Evolutionary conservation across 2,329 filamentous ascomycete genomes (phyloP).

Genomic region (Colletotrichum melonis): DNA sequence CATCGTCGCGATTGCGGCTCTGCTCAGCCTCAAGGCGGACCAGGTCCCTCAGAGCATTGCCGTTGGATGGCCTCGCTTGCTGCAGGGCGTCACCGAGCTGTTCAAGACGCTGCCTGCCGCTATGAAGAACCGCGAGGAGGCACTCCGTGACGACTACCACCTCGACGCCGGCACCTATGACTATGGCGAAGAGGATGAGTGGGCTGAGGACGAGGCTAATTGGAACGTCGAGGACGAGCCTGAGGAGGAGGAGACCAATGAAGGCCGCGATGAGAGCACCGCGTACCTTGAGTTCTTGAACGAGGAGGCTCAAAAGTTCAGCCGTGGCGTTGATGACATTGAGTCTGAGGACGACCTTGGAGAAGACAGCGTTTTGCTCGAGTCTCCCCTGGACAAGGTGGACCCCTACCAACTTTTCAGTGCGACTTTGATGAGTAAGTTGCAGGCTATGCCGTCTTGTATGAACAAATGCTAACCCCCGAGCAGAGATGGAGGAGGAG

Average conservation of each 20-base stretch:
- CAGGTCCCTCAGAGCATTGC: slow-evolving; percentile 94
- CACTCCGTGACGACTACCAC: slow-evolving; percentile 87
- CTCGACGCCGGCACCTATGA: slow-evolving; percentile 71
- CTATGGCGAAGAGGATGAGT: slow-evolving; percentile 81
- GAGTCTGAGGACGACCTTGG: slow-evolving; percentile 89
- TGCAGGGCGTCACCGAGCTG: slow-evolving; percentile 87
- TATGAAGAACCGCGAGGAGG: slow-evolving; percentile 91
- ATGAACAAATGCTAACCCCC: slow-evolving; percentile 34
- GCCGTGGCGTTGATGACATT: slow-evolving; percentile 70
- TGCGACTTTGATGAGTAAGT: slow-evolving; percentile 83
- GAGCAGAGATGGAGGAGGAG: slow-evolving; percentile 84
- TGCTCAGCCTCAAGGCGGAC: slow-evolving; percentile 82
- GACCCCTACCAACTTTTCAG: slow-evolving; percentile 95
- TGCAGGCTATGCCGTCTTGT: neutral
- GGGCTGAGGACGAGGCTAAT: slow-evolving; percentile 83
- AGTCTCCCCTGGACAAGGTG: slow-evolving; percentile 94
- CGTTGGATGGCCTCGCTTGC: slow-evolving; percentile 91
- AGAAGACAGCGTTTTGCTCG: slow-evolving; percentile 91
- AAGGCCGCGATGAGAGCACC: slow-evolving; percentile 89
- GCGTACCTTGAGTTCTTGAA: slow-evolving; percentile 97
- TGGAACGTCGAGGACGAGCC: slow-evolving; percentile 82
- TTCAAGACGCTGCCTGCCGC: slow-evolving; percentile 93
- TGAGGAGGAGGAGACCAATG: slow-evolving; percentile 71
- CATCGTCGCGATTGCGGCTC: slow-evolving; percentile 89
- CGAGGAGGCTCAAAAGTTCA: slow-evolving; percentile 91